Evolutionary conservation across 2,329 filamentous ascomycete species (phyloP), one percentile per base, ranked within the genome.

Genomic region (Annulohypoxylon truncatum): DNA sequence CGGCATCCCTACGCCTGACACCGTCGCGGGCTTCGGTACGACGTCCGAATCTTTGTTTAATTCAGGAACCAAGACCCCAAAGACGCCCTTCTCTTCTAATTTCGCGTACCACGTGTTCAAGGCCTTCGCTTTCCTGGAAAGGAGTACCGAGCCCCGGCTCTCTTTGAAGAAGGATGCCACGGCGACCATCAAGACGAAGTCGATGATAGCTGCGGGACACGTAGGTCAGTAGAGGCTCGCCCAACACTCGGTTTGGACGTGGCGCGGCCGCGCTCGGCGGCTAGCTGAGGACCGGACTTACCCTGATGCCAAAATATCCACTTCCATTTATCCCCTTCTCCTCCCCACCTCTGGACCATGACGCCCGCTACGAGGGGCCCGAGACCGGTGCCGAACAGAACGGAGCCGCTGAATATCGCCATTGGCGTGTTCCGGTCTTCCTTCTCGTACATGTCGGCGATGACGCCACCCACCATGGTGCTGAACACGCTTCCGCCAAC

Each of bases 401-500:
- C 94, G 2, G 84, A 83, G 0, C 91, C 92, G n/a, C 91, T 91
- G 77, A 97, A 97, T 0, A 97, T 76, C 0, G 93, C 90, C 95
- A 97, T 97, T 0, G 94, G 92, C 0, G 91, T 93, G 73, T 97
- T 97, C 31, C 95, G 85, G 46, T 92, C 89, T 64, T 92, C 82
- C 8, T 92, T 88, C 50, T 90, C 87, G 80, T 94, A 97, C 63
- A 97, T 87, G 74, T 97, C 94, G 53, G 91, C 91, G 40, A 97
- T 90, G 3, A 97, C 92, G 2, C 94, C 94, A n/a, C 94, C 94
- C 0, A 97, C 91, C 85, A 97, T 94, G 20, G 93, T 96, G 46
- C 91, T 93, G 75, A 96, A 97, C 0, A 85, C 89, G 51, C 90
- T 93, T 4, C 88, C 90, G 5, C 92, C 92, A n/a, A 89, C 87